Base-by-base conservation (phyloP, 2,329 filamentous ascomycete species). In the Claviceps humidiphila region DNA sequence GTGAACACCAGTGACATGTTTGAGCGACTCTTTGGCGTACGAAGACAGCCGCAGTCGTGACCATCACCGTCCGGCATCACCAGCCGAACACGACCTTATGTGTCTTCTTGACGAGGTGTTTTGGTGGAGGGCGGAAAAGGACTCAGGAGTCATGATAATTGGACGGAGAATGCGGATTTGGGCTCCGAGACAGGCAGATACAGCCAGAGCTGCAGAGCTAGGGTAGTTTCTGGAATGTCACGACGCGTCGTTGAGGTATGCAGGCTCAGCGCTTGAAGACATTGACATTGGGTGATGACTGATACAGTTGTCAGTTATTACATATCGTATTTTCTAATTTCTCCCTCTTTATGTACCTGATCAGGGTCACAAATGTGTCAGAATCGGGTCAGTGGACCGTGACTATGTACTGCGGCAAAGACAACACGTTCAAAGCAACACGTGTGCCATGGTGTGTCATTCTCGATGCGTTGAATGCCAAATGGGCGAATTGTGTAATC, bases 391-490 rank as follows among this genome's bases (percentile, higher is more conserved):
- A 34, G 37, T 38, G 37, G 37, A 43, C 20, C 20, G 20, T 24
- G 41, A 43, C 20, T 24, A 16, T 7, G 7, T 14, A 39, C 17
- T 6, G 5, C 9, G 26, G 8, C 14, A 39, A 40, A 40, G 34
- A 51, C 49, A 46, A 45, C 43, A 30, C 41, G 20, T 24, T 43
- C 20, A 51, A 14, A 39, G 26, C 6, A 45, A 45, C n/a, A 20
- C 49, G 42, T 43, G 22, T 26, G 20, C 22, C 39, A 26, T 53
- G 51, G 51, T 20, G 37, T 49, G 51, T 46, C 30, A 34, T 34
- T 34, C 30, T 34, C 9, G 30, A 30, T 34, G 30, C 30, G 30
- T 34, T 34, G 30, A 34, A 24, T 3, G 3, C 1, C 3, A 2
- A 20, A 34, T 34, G 30, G 9, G 9, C 3, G 9, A 34, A 8